Percentiles rank a stretch among this genome's conserved stretches.
phyloP scores from a whole-genome alignment of 2,329 filamentous ascomycete genomes.

The Botrytis fragariae region DNA sequence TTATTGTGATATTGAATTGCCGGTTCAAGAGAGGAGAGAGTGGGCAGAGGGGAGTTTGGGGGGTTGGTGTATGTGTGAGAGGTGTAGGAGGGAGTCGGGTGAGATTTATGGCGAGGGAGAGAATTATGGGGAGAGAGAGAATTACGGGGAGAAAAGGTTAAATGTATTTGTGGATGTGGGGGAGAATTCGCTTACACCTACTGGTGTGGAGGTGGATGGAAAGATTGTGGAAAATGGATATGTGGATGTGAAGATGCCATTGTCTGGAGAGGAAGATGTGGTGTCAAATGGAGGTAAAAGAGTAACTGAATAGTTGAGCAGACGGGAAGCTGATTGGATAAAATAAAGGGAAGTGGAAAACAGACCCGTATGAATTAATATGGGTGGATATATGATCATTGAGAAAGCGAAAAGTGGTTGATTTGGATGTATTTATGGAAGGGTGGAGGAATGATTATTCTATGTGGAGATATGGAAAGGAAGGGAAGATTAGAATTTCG shows the following conservation, averaged over 20 bases:
- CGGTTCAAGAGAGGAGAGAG: constrained; percentile 77
- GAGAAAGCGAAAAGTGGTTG: not conserved
- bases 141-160: not conserved
- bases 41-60: constrained; percentile 88
- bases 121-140: not conserved
- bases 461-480: not conserved
- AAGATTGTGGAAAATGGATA: not conserved
- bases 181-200: not conserved
- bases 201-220: not conserved
- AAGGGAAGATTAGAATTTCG: not conserved
- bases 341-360: not conserved
- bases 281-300: not conserved
- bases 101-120: constrained; percentile 9
- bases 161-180: not conserved
- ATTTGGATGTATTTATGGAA: not conserved
- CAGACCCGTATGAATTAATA: not conserved
- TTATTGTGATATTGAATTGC: constrained; percentile 83
- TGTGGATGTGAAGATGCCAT: not conserved
- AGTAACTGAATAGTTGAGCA: not conserved
- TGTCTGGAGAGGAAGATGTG: not conserved
- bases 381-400: not conserved
- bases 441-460: not conserved
- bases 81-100: constrained; percentile 72
- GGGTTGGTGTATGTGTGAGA: constrained; percentile 80
- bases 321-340: not conserved